Percentiles rank a stretch among this genome's conserved stretches.
These are phyloP conservation scores for Rubia yunnanensis DNA, from an alignment of 257 asterid genomes.

Conservation along the genomic window DNA sequence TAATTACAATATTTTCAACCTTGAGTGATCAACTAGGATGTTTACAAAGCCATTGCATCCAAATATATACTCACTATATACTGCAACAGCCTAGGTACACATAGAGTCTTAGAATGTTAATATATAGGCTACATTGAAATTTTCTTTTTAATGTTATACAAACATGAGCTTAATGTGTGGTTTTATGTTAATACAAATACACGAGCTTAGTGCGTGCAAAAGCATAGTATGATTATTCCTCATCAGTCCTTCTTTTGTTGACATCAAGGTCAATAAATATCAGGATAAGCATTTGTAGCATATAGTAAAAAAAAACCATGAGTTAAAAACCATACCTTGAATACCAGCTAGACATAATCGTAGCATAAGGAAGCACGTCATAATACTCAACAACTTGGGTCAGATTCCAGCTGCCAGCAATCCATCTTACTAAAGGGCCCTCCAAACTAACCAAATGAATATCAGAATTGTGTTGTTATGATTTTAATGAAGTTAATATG, in stretches of 20 bases:
- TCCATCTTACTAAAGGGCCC: slow-evolving; percentile 45
- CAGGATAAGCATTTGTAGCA: neutral
- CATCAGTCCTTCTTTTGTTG: neutral
- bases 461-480: neutral
- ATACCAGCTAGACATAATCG: slow-evolving; percentile 40
- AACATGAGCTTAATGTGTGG: too few relatives aligned
- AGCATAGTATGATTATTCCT: neutral
- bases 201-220: neutral
- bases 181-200: neutral
- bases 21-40: neutral
- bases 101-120: neutral
- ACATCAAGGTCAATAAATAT: neutral
- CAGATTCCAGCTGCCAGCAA: slow-evolving; percentile 27
- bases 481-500: neutral
- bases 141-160: too few relatives aligned
- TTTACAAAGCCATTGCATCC: neutral
- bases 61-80: neutral
- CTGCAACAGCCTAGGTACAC: neutral
- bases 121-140: neutral
- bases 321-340: slow-evolving; percentile 28
- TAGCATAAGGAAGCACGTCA: slow-evolving; percentile 57
- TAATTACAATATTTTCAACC: neutral
- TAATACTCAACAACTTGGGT: slow-evolving; percentile 33
- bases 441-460: slow-evolving; percentile 35
- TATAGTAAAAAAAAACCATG: neutral